Conservation (phyloP, 306 rosid species). For the Amphicarpaea edgeworthii region DNA sequence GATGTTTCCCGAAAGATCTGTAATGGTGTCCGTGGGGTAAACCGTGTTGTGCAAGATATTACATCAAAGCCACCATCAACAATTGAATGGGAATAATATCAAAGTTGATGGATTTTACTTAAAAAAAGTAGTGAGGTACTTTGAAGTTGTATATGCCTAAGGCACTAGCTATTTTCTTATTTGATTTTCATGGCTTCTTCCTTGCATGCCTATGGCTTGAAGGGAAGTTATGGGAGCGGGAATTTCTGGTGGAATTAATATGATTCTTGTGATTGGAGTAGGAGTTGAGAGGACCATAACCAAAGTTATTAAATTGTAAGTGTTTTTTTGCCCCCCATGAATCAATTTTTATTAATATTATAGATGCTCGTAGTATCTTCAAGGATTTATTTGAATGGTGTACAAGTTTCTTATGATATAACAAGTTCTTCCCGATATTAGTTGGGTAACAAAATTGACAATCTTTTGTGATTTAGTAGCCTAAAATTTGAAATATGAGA, state of each 20-base stretch:
- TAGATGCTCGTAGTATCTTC: neutral
- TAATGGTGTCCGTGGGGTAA: slow-evolving; percentile 86
- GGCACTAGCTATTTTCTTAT: slow-evolving; percentile 22
- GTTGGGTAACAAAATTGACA: neutral
- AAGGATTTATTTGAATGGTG: neutral
- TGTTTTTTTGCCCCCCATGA: slow-evolving; percentile 18
- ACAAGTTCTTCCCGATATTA: neutral
- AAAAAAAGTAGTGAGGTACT: slow-evolving; percentile 15
- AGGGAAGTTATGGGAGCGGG: slow-evolving; percentile 25
- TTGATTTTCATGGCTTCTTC: slow-evolving; percentile 28
- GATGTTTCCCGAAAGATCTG: slow-evolving; percentile 89
- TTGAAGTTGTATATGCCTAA: slow-evolving; percentile 40
- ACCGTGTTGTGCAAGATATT: slow-evolving; percentile 87
- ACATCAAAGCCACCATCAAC: slow-evolving; percentile 99
- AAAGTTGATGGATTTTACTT: neutral
- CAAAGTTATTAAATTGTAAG: slow-evolving; percentile 12
- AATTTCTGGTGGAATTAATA: slow-evolving; percentile 6
- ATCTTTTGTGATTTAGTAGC: neutral
- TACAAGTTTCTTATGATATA: neutral
- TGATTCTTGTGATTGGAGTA: slow-evolving; percentile 35
- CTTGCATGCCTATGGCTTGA: slow-evolving; percentile 21
- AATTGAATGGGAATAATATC: slow-evolving; percentile 87
- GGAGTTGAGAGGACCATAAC: slow-evolving; percentile 30
- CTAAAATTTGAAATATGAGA: neutral
- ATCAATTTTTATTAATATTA: slow-evolving; percentile 31